phyloP scores from a whole-genome alignment of 768 basidiomycete species.

The Lactarius sp. region DNA sequence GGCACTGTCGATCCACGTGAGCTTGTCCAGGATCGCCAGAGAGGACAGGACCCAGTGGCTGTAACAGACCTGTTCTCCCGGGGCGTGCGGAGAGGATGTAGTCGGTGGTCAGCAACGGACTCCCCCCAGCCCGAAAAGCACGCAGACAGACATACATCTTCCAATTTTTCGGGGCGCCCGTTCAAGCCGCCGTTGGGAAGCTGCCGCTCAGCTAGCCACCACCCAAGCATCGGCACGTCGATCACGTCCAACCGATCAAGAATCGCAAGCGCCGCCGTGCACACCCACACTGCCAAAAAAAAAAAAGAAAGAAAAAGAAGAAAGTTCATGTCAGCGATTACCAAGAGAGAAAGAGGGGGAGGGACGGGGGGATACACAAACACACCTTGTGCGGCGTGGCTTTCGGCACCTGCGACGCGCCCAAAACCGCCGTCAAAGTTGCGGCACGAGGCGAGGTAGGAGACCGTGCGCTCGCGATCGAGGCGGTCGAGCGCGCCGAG shows the following conservation, averaged over 20 bases:
- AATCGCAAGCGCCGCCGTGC: conserved; percentile 82
- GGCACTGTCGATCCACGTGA: conserved; percentile 83
- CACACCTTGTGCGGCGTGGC: conserved; percentile 85
- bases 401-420: conserved; percentile 77
- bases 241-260: conserved; percentile 76
- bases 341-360: not conserved
- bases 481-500: conserved; percentile 69
- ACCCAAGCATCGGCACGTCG: conserved; percentile 73
- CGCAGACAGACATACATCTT: conserved; percentile 63
- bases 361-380: conserved; percentile 29
- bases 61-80: conserved; percentile 81
- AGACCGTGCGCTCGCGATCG: conserved; percentile 59
- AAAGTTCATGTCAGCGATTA: not conserved
- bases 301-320: not conserved
- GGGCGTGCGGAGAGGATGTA: not conserved
- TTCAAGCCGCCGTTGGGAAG: conserved; percentile 91
- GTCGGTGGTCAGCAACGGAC: not conserved
- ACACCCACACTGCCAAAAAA: conserved; percentile 69
- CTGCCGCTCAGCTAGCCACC: conserved; percentile 95
- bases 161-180: conserved; percentile 95
- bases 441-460: conserved; percentile 69
- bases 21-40: conserved; percentile 74
- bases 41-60: conserved; percentile 95
- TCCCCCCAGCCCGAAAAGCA: not conserved
- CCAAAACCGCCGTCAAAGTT: conserved; percentile 99